Conservation (phyloP, 148 eudicot genomes). For the Rhododendron ovatum region DNA sequence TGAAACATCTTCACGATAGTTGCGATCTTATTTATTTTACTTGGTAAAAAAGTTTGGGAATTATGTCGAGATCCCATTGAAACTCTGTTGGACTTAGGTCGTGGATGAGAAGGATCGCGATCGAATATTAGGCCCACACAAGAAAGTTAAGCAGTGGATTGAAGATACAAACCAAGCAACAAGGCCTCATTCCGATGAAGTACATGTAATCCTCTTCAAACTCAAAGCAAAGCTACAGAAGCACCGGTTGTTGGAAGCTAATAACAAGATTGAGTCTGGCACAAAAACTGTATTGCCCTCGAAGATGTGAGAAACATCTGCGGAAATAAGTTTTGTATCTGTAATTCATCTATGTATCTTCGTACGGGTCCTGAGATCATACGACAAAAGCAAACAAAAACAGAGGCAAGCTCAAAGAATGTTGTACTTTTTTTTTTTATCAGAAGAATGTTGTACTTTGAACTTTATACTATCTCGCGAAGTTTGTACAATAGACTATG, state of each 20-base stretch:
- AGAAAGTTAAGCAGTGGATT: slow-evolving; percentile 72
- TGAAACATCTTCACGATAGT: not conserved
- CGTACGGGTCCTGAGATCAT: not conserved
- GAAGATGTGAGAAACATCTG: slow-evolving; percentile 11
- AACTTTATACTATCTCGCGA: not conserved
- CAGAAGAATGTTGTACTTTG: not conserved
- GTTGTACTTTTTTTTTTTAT: too few relatives aligned
- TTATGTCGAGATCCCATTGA: not conserved
- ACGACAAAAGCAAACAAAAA: not conserved
- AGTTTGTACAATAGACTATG: not conserved
- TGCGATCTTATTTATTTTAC: not conserved
- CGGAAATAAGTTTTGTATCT: not conserved
- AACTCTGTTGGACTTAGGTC: slow-evolving; percentile 33
- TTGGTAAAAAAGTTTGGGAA: too few relatives aligned
- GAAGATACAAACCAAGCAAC: slow-evolving; percentile 66
- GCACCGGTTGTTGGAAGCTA: slow-evolving; percentile 15
- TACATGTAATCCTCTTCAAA: slow-evolving; percentile 46
- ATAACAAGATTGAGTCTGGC: not conserved
- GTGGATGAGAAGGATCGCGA: slow-evolving; percentile 47
- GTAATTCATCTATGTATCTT: not conserved
- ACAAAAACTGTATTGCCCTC: slow-evolving; percentile 8
- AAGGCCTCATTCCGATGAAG: slow-evolving; percentile 74
- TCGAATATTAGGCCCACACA: slow-evolving; percentile 64
- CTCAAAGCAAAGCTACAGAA: slow-evolving; percentile 41
- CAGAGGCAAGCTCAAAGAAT: not conserved